Conservation (phyloP, 2,329 filamentous ascomycete genomes). For the Penicillium hordei region DNA sequence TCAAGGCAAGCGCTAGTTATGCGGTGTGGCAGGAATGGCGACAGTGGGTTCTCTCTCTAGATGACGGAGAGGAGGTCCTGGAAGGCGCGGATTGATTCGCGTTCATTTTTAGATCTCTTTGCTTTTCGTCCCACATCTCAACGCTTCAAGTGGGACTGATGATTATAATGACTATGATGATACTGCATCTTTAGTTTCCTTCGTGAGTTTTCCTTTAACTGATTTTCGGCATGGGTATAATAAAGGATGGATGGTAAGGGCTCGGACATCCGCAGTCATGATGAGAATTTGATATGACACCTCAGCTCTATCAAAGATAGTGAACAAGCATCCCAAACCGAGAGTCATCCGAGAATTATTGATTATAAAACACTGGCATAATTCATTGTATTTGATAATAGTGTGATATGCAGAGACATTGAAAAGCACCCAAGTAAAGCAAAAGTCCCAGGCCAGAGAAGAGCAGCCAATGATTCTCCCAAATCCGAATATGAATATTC, state of each 20-base stretch:
- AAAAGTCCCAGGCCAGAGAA: background rate
- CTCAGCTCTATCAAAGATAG: background rate
- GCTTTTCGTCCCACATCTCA: background rate
- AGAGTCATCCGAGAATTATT: background rate
- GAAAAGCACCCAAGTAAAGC: background rate
- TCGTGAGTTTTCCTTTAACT: background rate
- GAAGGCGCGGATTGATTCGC: slow-evolving; percentile 8
- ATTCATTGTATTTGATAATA: background rate
- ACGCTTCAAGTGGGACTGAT: slow-evolving; percentile 1
- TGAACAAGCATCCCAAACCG: background rate
- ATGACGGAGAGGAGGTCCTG: slow-evolving; percentile 31
- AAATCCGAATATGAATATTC: background rate
- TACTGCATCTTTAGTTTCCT: background rate
- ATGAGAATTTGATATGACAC: background rate
- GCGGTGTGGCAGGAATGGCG: slow-evolving; percentile 77
- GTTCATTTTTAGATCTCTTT: background rate
- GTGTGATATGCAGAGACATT: background rate
- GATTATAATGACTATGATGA: slow-evolving; percentile 12
- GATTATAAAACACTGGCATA: background rate
- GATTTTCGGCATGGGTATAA: background rate
- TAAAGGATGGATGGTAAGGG: background rate
- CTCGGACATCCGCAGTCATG: no score
- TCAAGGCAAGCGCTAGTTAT: slow-evolving; percentile 70
- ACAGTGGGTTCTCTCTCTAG: slow-evolving; percentile 59
- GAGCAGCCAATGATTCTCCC: background rate